Base-by-base conservation (phyloP, 495 filamentous ascomycete genomes). In the Lepraria neglecta region DNA sequence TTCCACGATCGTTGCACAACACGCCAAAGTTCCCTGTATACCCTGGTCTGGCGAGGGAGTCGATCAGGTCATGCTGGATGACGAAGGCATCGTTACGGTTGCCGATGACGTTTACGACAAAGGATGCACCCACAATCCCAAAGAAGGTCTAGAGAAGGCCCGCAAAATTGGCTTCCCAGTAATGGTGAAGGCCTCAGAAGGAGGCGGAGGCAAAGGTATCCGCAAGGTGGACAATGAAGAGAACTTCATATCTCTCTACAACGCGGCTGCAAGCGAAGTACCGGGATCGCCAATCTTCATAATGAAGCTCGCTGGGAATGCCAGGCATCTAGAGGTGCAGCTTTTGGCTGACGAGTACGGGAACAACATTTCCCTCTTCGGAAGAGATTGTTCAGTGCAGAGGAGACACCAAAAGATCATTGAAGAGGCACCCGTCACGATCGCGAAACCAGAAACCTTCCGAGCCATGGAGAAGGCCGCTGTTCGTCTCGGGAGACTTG, bases 181-280 rank as follows among this genome's bases (percentile, higher is more conserved):
- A 74, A 99, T 99, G 94, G 87, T 99, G 69, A 99, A 99, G 78
- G 94, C 94, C 21, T 97, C 94, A n/a, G 94, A 99, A 80, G 94
- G 94, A 78, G 94, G 94, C 77, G 94, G 94, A 77, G 94, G 94
- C 71, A 99, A 99, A 81, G 94, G 94, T 83, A 99, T 99, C 72
- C 89, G 94, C 68, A 97, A 97, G 77, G 95, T 92, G 60, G 83
- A 95, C 56, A 80, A 74, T 31, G 91, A 96, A 70, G 89, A 92
- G 57, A 83, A 87, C 46, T 99, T 99, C 70, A 77, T 82, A 64
- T 75, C 77, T 64, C 77, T 97, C 50, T 99, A 97, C 79, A 91
- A 92, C 67, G 95, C 94, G 33, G 94, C 95, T 33, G 91, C 92
- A 2, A 94, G 86, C 74, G 94, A 99, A 79, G 96, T 99, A 66